phyloP scores from a whole-genome alignment of 805 yeast species.

The Barnettozyma salicaria region DNA sequence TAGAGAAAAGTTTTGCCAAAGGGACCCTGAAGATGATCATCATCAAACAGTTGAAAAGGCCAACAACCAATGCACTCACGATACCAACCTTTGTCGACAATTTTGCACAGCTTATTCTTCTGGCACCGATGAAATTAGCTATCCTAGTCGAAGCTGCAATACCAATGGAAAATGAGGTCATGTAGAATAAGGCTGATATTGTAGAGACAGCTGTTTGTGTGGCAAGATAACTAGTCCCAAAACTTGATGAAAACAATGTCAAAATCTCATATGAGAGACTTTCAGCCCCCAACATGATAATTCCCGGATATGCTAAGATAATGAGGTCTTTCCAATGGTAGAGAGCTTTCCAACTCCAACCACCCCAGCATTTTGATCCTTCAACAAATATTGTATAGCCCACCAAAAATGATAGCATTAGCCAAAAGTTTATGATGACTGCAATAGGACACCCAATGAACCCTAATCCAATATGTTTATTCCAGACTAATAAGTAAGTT shows the following conservation, averaged over 20 bases:
- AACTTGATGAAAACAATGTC: conserved; percentile 61
- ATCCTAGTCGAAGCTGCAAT: conserved; percentile 69
- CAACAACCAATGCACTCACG: conserved; percentile 36
- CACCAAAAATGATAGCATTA: conserved; percentile 37
- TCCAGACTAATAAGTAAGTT: conserved; percentile 74
- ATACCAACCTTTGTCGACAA: conserved; percentile 41
- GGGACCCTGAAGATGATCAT: conserved; percentile 43
- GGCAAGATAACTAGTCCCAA: conserved; percentile 64
- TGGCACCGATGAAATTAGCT: conserved; percentile 65
- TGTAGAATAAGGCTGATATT: conserved; percentile 56
- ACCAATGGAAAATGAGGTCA: conserved; percentile 66
- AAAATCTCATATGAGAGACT: conserved; percentile 67
- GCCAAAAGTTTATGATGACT: conserved; percentile 65
- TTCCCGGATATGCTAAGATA: conserved; percentile 61
- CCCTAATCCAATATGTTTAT: conserved; percentile 56
- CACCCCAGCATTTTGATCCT: conserved; percentile 58
- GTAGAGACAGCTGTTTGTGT: conserved; percentile 71
- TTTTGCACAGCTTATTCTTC: conserved; percentile 40
- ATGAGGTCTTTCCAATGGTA: conserved; percentile 47
- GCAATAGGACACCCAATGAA: conserved; percentile 80
- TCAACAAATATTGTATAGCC: conserved; percentile 37
- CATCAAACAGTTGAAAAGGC: conserved; percentile 44
- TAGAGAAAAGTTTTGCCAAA: conserved; percentile 55
- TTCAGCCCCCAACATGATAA: conserved; percentile 71
- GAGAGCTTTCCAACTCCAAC: conserved; percentile 34